These are phyloP conservation scores for Ophiocordyceps camponoti-leonardi DNA, from an alignment of 2,329 filamentous ascomycete species.

Conservation along the genomic window DNA sequence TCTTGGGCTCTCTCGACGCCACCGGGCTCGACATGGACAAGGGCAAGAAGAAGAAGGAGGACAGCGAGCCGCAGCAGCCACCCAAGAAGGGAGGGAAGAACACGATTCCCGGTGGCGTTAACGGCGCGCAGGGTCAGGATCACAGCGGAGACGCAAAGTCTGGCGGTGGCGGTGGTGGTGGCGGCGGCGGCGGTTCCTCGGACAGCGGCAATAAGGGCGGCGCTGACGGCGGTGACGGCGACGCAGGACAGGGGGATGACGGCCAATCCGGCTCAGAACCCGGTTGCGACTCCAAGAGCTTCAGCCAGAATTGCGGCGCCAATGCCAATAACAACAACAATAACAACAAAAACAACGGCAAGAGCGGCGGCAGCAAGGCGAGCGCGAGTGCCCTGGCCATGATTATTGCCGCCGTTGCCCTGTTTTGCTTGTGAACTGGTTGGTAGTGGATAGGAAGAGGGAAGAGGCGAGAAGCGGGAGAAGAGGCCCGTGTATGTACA, in stretches of 20 bases:
- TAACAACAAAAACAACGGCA: conserved; percentile 8
- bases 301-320: conserved; percentile 21
- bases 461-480: background rate
- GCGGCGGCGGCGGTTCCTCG: conserved; percentile 4
- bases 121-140: conserved; percentile 8
- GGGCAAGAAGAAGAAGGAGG: conserved; percentile 13
- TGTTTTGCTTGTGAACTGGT: conserved; percentile 15
- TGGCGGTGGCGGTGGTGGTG: background rate
- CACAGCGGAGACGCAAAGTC: conserved; percentile 4
- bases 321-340: background rate
- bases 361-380: conserved; percentile 14
- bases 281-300: conserved; percentile 18
- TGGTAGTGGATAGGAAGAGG: background rate
- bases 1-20: conserved; percentile 64
- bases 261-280: conserved; percentile 2
- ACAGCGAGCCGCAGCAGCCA: conserved; percentile 8
- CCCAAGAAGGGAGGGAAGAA: conserved; percentile 2
- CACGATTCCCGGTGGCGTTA: conserved; percentile 13
- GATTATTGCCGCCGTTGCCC: conserved; percentile 16
- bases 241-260: background rate
- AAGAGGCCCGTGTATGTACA: background rate
- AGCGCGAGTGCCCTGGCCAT: conserved; percentile 19
- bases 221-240: too few relatives aligned
- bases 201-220: conserved; percentile 7
- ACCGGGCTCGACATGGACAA: conserved; percentile 58